phyloP scores from a whole-genome alignment of 768 basidiomycete genomes.

The Lactarius hatsudake region DNA sequence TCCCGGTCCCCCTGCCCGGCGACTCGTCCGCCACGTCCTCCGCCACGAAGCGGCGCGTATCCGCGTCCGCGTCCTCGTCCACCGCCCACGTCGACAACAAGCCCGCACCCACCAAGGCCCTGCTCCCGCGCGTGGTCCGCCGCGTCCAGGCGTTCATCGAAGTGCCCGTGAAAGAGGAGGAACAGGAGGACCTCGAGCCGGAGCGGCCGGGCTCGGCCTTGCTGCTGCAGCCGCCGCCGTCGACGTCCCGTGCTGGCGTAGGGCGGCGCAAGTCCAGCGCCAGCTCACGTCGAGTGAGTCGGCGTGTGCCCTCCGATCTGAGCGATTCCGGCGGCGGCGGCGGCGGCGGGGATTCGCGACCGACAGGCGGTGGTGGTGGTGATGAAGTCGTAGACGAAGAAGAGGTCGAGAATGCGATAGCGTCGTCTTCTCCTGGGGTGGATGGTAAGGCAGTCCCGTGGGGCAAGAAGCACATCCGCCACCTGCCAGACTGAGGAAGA shows the following conservation, averaged over 20 bases:
- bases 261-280: slow-evolving; percentile 35
- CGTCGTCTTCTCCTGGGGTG: neutral
- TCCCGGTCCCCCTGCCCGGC: slow-evolving; percentile 12
- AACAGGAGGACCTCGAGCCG: slow-evolving; percentile 45
- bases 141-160: slow-evolving; percentile 61
- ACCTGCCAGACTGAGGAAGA: slow-evolving; percentile 43
- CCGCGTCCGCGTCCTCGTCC: slow-evolving; percentile 26
- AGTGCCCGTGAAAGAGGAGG: slow-evolving; percentile 60
- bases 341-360: slow-evolving; percentile 36
- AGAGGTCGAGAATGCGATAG: slow-evolving; percentile 23
- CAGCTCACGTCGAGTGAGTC: slow-evolving; percentile 23
- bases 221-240: neutral
- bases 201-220: slow-evolving; percentile 8
- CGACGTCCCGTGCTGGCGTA: slow-evolving; percentile 7
- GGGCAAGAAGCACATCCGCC: slow-evolving; percentile 24
- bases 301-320: slow-evolving; percentile 21
- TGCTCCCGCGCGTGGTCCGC: slow-evolving; percentile 46
- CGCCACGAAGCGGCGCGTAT: slow-evolving; percentile 23
- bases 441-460: slow-evolving; percentile 10
- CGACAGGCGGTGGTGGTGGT: slow-evolving; percentile 17
- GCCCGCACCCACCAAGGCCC: slow-evolving; percentile 16
- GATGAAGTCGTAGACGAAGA: slow-evolving; percentile 26
- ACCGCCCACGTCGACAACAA: slow-evolving; percentile 13
- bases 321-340: slow-evolving; percentile 48
- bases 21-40: slow-evolving; percentile 28